Percentiles rank a stretch among this genome's conserved stretches.
Evolutionary conservation across 83 land plant genomes (phyloP).

Genomic region (Thuja plicata): DNA sequence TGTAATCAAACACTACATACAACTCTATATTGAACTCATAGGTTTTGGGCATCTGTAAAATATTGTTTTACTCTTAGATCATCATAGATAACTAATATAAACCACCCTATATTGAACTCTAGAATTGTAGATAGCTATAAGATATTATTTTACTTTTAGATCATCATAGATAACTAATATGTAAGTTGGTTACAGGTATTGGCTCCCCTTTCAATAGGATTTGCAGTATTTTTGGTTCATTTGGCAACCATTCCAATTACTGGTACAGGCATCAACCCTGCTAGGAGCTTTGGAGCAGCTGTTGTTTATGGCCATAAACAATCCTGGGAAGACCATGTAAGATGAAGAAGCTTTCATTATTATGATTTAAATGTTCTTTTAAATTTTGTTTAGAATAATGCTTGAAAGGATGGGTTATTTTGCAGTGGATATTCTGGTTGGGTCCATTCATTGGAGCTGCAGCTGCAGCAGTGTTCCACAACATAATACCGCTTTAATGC

Average conservation of each 20-base stretch:
- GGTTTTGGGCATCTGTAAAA: neutral
- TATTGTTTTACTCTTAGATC: neutral
- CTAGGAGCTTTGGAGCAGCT: conserved; percentile 4
- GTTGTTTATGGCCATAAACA: neutral
- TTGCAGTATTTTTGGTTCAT: neutral
- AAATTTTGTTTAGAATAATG: neutral
- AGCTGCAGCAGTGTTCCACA: neutral
- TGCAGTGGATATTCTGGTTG: conserved; percentile 9
- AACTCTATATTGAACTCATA: neutral
- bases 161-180: neutral
- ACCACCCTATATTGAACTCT: neutral
- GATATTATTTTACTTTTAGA: neutral
- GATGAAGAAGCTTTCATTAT: neutral
- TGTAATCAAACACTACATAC: conserved; percentile 10
- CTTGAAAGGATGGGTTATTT: neutral
- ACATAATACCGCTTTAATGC: neutral
- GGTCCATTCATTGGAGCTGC: neutral
- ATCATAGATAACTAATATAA: too few species aligned
- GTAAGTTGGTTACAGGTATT: neutral
- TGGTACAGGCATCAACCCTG: conserved; percentile 8
- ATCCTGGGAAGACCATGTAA: neutral
- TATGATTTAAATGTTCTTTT: neutral
- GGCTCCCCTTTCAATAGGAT: conserved; percentile 7
- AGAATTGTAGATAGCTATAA: neutral
- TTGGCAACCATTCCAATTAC: conserved; percentile 2